Percentiles rank a stretch among this genome's conserved stretches.
phyloP scores from a whole-genome alignment of 2,329 filamentous ascomycete species.

The Colletotrichum trifolii region DNA sequence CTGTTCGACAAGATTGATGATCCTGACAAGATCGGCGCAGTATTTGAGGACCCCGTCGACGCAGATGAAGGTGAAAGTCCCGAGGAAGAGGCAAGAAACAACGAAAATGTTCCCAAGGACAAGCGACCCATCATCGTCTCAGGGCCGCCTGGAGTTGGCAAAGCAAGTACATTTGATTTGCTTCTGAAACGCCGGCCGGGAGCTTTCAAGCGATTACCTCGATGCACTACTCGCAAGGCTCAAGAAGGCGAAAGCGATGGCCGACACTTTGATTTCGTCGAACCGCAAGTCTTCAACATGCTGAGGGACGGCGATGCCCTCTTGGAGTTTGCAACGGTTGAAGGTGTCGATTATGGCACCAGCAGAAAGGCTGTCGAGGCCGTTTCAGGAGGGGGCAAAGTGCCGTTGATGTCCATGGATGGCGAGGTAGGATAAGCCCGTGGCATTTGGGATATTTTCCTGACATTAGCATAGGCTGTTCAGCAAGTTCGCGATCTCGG shows the following conservation, averaged over 20 bases:
- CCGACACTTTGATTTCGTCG: slow-evolving; percentile 67
- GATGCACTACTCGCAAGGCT: slow-evolving; percentile 65
- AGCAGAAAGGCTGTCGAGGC: slow-evolving; percentile 63
- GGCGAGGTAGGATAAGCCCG: slow-evolving; percentile 56
- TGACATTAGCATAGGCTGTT: slow-evolving; percentile 54
- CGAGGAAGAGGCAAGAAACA: slow-evolving; percentile 44
- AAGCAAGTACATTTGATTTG: slow-evolving; percentile 70
- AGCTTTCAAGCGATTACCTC: slow-evolving; percentile 70
- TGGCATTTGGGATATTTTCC: slow-evolving; percentile 1
- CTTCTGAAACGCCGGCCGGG: slow-evolving; percentile 73
- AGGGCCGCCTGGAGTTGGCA: slow-evolving; percentile 71
- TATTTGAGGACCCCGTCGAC: slow-evolving; percentile 63
- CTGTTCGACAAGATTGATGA: slow-evolving; percentile 90
- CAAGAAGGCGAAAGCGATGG: slow-evolving; percentile 63
- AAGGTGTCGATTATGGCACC: slow-evolving; percentile 66
- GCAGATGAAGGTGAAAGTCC: slow-evolving; percentile 50
- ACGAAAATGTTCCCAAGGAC: slow-evolving; percentile 56
- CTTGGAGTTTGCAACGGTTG: slow-evolving; percentile 64
- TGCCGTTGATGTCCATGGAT: slow-evolving; percentile 67
- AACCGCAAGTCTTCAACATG: slow-evolving; percentile 64
- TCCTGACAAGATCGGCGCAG: slow-evolving; percentile 73
- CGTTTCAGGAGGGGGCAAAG: slow-evolving; percentile 65
- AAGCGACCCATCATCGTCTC: slow-evolving; percentile 72
- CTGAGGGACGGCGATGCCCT: slow-evolving; percentile 70
- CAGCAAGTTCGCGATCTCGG: slow-evolving; percentile 68